Evolutionary conservation across 2,329 filamentous ascomycete genomes (phyloP), one percentile per base, ranked within the genome.

Genomic region (Arthrinium phaeospermum): DNA sequence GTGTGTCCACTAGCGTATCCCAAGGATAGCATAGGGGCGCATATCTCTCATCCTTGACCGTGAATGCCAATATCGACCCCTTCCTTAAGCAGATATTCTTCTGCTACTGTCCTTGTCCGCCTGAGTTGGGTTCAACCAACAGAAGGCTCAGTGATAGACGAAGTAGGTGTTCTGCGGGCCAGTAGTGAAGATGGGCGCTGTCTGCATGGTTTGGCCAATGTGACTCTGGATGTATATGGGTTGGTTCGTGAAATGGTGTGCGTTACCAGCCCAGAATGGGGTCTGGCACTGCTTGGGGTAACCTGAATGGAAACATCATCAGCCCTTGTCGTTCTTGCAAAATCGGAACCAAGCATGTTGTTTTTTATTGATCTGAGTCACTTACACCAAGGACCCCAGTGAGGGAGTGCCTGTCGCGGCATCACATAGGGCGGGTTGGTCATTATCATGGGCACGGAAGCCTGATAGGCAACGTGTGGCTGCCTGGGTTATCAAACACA

Each of bases 311-410:
- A 22, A n/a, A 41, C 16, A n/a, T n/a, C 8, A 12, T 41, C 34
- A 41, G 34, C 34, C 30, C 5, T 41, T 19, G 16, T 41, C 34
- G 1, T 64, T 24, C n/a, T 10, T n/a, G n/a, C n/a, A 8, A 51
- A 12, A 51, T 51, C n/a, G 12, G 8, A 49, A 49, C 3, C n/a
- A 49, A 6, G 12, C n/a, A 49, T 10, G 19, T 49, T 3, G n/a
- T 46, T 10, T n/a, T 8, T 22, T n/a, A 19, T 49, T 49, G 46
- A 3, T 49, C 8, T 22, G 30, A 41, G 6, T 41, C 19, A 64
- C 57, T 64, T 64, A 64, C 57, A 64, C 57, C 57, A 64, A n/a
- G 57, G 34, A 34, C 57, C 57, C 57, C 57, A 64, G 34, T 64
- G 19, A 7, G 34, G 57, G 19, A n/a, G 57, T 41, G 30, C 19